Evolutionary conservation across 768 basidiomycete genomes (phyloP).

Genomic region (Amanita pseudoporphyria): DNA sequence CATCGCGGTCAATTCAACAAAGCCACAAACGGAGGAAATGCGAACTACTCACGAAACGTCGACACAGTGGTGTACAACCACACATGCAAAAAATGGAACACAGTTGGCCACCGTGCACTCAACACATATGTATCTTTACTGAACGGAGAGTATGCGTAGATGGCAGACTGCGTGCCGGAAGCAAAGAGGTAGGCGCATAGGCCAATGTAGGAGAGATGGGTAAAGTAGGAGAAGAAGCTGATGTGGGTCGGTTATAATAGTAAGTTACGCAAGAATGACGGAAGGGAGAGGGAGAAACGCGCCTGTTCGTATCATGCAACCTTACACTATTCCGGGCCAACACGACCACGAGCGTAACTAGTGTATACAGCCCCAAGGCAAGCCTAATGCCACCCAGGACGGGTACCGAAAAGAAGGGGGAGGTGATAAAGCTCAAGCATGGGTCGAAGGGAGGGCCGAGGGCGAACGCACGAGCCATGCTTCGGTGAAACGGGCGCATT

Average conservation of each 20-base stretch:
- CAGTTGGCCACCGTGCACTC: conserved; percentile 42
- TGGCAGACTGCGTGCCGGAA: conserved; percentile 46
- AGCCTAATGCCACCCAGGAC: conserved; percentile 36
- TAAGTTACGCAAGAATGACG: too few species aligned
- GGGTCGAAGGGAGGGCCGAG: conserved; percentile 23
- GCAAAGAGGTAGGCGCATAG: conserved; percentile 55
- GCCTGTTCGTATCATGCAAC: conserved; percentile 22
- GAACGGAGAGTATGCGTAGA: conserved; percentile 10
- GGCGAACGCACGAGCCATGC: neutral
- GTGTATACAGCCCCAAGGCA: conserved; percentile 40
- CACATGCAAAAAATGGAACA: conserved; percentile 48
- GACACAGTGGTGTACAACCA: conserved; percentile 39
- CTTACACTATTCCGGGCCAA: conserved; percentile 25
- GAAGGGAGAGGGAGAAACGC: conserved; percentile 5
- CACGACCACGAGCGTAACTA: conserved; percentile 29
- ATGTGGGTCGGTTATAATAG: neutral
- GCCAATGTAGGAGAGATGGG: conserved; percentile 52
- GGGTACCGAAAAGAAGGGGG: conserved; percentile 34
- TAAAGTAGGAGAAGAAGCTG: conserved; percentile 61
- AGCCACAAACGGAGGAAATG: neutral
- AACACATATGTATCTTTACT: conserved; percentile 36
- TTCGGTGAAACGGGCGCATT: too few species aligned
- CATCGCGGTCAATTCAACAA: conserved; percentile 1
- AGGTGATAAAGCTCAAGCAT: conserved; percentile 33
- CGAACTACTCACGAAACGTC: conserved; percentile 43